These are phyloP conservation scores for Arthrinium phaeospermum DNA, from an alignment of 2,329 filamentous ascomycete genomes.

Conservation along the genomic window DNA sequence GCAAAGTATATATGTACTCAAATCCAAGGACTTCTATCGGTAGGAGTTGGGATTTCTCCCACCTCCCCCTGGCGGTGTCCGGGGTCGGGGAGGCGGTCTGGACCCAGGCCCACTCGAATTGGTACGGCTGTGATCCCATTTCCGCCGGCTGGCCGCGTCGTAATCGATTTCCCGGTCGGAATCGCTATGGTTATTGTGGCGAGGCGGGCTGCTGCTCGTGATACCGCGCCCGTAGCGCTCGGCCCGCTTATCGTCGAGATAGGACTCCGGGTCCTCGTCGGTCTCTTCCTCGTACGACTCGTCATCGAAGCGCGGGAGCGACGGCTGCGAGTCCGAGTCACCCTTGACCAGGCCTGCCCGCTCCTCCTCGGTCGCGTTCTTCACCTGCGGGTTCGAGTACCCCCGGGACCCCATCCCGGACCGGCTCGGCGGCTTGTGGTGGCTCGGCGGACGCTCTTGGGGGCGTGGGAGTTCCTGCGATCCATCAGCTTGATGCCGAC, in stretches of 20 bases:
- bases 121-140: conserved; percentile 8
- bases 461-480: conserved; percentile 37
- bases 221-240: background rate
- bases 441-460: conserved; percentile 32
- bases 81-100: background rate
- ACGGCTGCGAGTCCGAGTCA: conserved; percentile 52
- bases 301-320: conserved; percentile 43
- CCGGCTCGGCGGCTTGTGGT: conserved; percentile 38
- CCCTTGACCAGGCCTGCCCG: conserved; percentile 81
- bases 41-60: background rate
- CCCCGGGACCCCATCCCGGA: conserved; percentile 45
- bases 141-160: conserved; percentile 3
- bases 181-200: background rate
- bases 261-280: background rate
- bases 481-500: conserved; percentile 52
- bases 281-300: conserved; percentile 44
- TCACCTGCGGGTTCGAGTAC: conserved; percentile 48
- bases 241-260: conserved; percentile 13
- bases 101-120: background rate
- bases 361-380: conserved; percentile 79
- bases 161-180: background rate
- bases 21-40: background rate
- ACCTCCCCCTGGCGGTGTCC: background rate
- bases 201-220: background rate
- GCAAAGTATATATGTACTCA: background rate